phyloP scores from a whole-genome alignment of 2,329 filamentous ascomycete species.

The Ceratocystis diversiconidia region DNA sequence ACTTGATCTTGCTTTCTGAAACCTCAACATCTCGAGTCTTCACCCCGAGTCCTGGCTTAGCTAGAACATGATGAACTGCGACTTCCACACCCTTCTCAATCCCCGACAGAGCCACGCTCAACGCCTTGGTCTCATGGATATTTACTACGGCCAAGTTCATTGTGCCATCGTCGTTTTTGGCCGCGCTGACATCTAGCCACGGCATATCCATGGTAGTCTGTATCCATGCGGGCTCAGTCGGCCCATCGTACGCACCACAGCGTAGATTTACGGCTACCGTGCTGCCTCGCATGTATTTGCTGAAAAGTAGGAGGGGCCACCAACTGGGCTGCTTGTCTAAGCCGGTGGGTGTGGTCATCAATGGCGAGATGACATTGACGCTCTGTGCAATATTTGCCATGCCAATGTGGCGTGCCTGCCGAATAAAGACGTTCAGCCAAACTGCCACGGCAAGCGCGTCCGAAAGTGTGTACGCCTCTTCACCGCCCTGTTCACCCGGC shows the following conservation, averaged over 20 bases:
- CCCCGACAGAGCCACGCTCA: conserved; percentile 46
- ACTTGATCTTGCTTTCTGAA: conserved; percentile 39
- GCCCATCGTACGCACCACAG: conserved; percentile 48
- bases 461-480: conserved; percentile 58
- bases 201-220: conserved; percentile 51
- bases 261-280: conserved; percentile 53
- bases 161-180: conserved; percentile 41
- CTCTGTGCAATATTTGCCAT: conserved; percentile 70
- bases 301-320: conserved; percentile 58
- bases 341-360: conserved; percentile 54
- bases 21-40: conserved; percentile 42
- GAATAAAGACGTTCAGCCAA: conserved; percentile 64
- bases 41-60: conserved; percentile 38
- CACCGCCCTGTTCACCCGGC: conserved; percentile 55
- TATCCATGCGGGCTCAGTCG: conserved; percentile 52
- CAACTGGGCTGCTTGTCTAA: conserved; percentile 59
- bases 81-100: conserved; percentile 34
- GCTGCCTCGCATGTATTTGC: conserved; percentile 52
- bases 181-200: conserved; percentile 54
- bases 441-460: conserved; percentile 62
- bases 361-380: conserved; percentile 63
- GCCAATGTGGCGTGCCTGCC: conserved; percentile 54
- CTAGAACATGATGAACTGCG: conserved; percentile 49
- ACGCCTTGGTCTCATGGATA: conserved; percentile 45
- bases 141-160: conserved; percentile 61